Evolutionary conservation across 2,329 filamentous ascomycete genomes (phyloP), one percentile per base, ranked within the genome.

Genomic region (Colletotrichum sp.): DNA sequence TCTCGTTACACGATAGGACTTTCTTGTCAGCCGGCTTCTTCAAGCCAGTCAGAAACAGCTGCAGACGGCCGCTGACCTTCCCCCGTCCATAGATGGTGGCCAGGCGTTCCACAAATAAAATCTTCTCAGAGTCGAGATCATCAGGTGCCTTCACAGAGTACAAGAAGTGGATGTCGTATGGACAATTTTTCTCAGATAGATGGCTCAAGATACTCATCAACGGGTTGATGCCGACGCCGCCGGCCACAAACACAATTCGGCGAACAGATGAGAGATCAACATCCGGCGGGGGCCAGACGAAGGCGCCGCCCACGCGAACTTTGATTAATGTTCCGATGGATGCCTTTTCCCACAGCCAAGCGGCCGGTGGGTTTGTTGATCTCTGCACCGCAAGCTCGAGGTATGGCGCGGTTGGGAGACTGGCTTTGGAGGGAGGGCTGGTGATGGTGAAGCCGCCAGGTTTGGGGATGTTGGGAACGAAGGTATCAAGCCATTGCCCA

Each of bases 391-490:
- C 95, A 7, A 98, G 90, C 83, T 98, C 95, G 63, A 98, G 85
- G 83, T 93, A 95, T 0, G 85, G 83, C 12, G 67, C 32, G 8
- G 68, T 36, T 8, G 68, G 68, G 10, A 72, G 76, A 26, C 83
- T 76, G 4, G 91, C 89, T 71, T 88, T 85, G 57, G 89, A 89
- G 0, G 95, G 95, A 0, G 93, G 86, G 2, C 95, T 97, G 8
- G 95, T 96, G 78, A 98, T 94, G 57, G 95, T 98, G 87, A 98
- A 98, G 74, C 96, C 96, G 39, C 96, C 96, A 5, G 95, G 93
- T 82, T 93, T 92, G 59, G 89, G 80, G 60, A 95, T 85, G 48
- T 87, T 87, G 2, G 96, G 95, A 69, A 95, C 90, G 82, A 94
- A 93, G 8, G 95, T 93, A 83, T 98, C 96, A 72, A 98, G 89